Percentiles rank a stretch among this genome's conserved stretches.
These are phyloP conservation scores for Eucalyptus albens DNA, from an alignment of 345 rosid genomes.

Conservation along the genomic window DNA sequence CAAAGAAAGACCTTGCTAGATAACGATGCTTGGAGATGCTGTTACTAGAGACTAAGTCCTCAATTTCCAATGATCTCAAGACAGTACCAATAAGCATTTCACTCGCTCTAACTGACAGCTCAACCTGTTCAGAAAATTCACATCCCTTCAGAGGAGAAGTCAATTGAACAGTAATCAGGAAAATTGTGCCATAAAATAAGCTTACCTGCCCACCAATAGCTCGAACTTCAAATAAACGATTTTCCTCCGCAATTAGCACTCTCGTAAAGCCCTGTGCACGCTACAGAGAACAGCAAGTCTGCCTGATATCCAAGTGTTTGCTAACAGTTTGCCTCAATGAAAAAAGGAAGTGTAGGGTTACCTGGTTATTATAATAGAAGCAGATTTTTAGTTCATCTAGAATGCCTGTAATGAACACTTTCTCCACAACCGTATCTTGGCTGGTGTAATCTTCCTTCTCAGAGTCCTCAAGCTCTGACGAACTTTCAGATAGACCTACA, in stretches of 20 bases:
- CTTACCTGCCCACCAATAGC: constrained; percentile 94
- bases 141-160: not conserved
- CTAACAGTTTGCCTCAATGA: not conserved
- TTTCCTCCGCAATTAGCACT: constrained; percentile 76
- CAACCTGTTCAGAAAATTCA: constrained; percentile 42
- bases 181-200: not conserved
- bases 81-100: constrained; percentile 85
- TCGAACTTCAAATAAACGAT: constrained; percentile 65
- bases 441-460: constrained; percentile 39
- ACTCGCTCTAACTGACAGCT: constrained; percentile 63
- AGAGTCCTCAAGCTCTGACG: constrained; percentile 69
- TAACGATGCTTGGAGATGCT: constrained; percentile 40
- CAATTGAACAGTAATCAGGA: constrained; percentile 1
- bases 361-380: constrained; percentile 61
- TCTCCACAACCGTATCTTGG: constrained; percentile 35
- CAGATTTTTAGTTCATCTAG: constrained; percentile 85
- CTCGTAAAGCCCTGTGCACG: constrained; percentile 41
- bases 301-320: constrained; percentile 11
- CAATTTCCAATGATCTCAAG: constrained; percentile 87
- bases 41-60: constrained; percentile 66
- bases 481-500: constrained; percentile 73
- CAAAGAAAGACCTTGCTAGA: constrained; percentile 82
- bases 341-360: constrained; percentile 8
- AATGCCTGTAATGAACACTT: constrained; percentile 65
- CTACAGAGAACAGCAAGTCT: constrained; percentile 23